Conservation (phyloP, 129 eudicot species). For the sunflower (Helianthus annuus) region HanXRQr2.0-SUNRISE NC_035448.2:168795397-168795896, state of each 20-base stretch:
- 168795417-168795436: constrained; percentile 5
- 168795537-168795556: constrained; percentile 13
- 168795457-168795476: constrained; percentile 20
- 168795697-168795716: background rate
- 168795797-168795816: constrained; percentile 14
- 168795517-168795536: background rate
- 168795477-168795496: constrained; percentile 18
- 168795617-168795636: constrained; percentile 29
- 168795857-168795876: constrained; percentile 8
- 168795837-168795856: constrained; percentile 3
- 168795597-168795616: constrained; percentile 17
- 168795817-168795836: background rate
- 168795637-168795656: constrained; percentile 5
- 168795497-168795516: constrained; percentile 15
- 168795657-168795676: constrained; percentile 5
- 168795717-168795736: background rate
- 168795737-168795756: background rate
- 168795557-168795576: constrained; percentile 21
- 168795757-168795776: constrained; percentile 18
- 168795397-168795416: constrained; percentile 18
- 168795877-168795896: constrained; percentile 13
- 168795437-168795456: constrained; percentile 7
- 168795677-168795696: constrained; percentile 11
- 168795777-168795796: constrained; percentile 13
- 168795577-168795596: background rate